A percentile compares a stretch with the other conserved stretches of the same genome.
Evolutionary conservation across 208 protist genomes (phyloP).

Genomic region (Leishmania tarentolae): DNA sequence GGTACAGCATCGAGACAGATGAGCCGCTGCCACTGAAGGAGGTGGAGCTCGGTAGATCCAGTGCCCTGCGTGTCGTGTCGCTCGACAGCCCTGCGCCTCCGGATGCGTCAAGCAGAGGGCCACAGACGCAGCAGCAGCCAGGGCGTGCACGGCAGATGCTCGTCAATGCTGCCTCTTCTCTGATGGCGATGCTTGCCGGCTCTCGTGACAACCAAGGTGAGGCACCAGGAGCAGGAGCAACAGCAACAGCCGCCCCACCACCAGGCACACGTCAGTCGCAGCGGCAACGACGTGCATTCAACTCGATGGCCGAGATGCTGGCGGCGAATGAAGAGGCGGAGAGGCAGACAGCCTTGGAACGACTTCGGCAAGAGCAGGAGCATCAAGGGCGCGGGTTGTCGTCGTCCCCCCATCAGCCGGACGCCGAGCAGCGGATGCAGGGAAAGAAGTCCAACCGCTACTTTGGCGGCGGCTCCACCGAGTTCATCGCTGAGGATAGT

Average conservation of each 20-base stretch:
- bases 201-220: neutral
- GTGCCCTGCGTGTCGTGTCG: slow-evolving; percentile 62
- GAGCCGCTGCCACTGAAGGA: slow-evolving; percentile 40
- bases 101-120: slow-evolving; percentile 8
- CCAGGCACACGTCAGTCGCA: neutral
- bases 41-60: slow-evolving; percentile 46
- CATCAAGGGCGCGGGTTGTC: slow-evolving; percentile 1
- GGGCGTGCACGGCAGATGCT: slow-evolving; percentile 13
- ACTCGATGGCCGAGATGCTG: slow-evolving; percentile 59
- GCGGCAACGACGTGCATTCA: slow-evolving; percentile 21
- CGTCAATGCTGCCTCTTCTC: slow-evolving; percentile 24
- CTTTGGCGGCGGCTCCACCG: slow-evolving; percentile 66
- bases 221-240: neutral
- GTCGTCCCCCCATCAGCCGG: slow-evolving; percentile 14
- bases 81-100: slow-evolving; percentile 14
- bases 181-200: slow-evolving; percentile 18
- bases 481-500: slow-evolving; percentile 43
- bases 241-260: neutral
- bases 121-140: slow-evolving; percentile 2
- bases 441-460: slow-evolving; percentile 64
- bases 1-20: slow-evolving; percentile 45
- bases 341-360: slow-evolving; percentile 26
- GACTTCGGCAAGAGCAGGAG: slow-evolving; percentile 30
- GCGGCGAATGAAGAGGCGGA: slow-evolving; percentile 47
- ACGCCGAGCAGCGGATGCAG: slow-evolving; percentile 15